phyloP scores from a whole-genome alignment of 768 basidiomycete species.

The Suillus hirtellus region DNA sequence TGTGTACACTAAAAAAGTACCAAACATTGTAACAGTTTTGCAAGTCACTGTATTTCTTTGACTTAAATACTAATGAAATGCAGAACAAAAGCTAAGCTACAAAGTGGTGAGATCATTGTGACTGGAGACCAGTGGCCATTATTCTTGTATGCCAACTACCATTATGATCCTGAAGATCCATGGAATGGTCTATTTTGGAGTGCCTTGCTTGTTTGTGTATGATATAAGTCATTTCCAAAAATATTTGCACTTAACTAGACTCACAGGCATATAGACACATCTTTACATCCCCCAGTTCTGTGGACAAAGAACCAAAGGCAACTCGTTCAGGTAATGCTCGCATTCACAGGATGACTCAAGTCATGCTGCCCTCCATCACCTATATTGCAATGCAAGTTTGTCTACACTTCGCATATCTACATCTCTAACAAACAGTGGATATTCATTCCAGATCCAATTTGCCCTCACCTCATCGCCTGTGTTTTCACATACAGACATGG shows the following conservation, averaged over 20 bases:
- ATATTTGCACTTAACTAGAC: no score
- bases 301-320: conserved; percentile 28
- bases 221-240: neutral
- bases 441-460: conserved; percentile 18
- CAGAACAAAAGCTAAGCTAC: conserved; percentile 8
- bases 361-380: conserved; percentile 20
- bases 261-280: conserved; percentile 28
- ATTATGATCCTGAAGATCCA: conserved; percentile 25
- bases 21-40: no score
- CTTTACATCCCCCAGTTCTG: conserved; percentile 33
- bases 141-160: conserved; percentile 22
- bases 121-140: conserved; percentile 28
- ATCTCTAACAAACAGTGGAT: neutral
- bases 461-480: conserved; percentile 17
- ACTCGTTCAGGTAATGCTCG: conserved; percentile 25
- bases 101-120: conserved; percentile 18
- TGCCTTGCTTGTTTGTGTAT: conserved; percentile 22
- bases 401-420: neutral
- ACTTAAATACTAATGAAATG: neutral
- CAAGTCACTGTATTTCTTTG: no score
- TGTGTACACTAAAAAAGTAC: no score
- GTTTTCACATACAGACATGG: conserved; percentile 21
- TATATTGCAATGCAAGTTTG: conserved; percentile 24
- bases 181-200: conserved; percentile 30
- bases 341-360: conserved; percentile 19